Conservation (phyloP, 202 grass and related monocot species). For the Zizania palustris region DNA sequence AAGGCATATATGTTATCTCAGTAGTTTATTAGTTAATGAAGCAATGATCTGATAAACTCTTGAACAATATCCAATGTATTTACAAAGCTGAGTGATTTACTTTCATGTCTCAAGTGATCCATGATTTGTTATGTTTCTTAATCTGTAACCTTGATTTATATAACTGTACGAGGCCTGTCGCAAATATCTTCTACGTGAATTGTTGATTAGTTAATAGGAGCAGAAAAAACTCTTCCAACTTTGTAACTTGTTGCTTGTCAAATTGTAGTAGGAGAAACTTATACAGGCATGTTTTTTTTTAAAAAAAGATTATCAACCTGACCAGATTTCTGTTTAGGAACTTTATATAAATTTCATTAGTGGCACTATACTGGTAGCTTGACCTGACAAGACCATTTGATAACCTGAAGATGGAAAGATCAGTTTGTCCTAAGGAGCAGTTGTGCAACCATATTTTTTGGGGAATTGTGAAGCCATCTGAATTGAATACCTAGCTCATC, state of each 20-base stretch:
- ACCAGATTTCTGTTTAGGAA: slow-evolving; percentile 40
- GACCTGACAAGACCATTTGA: slow-evolving; percentile 32
- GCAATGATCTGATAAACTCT: slow-evolving; percentile 6
- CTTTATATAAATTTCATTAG: slow-evolving; percentile 33
- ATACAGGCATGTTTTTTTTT: neutral
- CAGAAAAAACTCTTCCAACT: neutral
- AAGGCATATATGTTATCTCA: neutral
- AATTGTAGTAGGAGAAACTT: slow-evolving; percentile 1
- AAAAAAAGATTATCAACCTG: slow-evolving; percentile 10
- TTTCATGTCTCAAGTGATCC: slow-evolving; percentile 5
- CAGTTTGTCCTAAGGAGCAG: slow-evolving; percentile 33
- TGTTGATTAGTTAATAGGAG: neutral
- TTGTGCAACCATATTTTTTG: slow-evolving; percentile 26
- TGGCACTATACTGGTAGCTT: slow-evolving; percentile 28
- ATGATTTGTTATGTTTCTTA: slow-evolving; percentile 11
- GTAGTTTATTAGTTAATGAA: slow-evolving; percentile 28
- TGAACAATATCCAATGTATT: slow-evolving; percentile 16
- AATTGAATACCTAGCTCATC: slow-evolving; percentile 38
- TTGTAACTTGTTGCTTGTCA: neutral
- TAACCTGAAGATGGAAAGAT: slow-evolving; percentile 30
- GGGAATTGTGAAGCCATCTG: slow-evolving; percentile 17
- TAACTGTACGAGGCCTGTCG: neutral
- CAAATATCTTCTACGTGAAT: neutral
- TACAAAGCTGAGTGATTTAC: neutral
- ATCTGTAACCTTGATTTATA: slow-evolving; percentile 19